phyloP scores from a whole-genome alignment of 1,284 basidiomycete genomes.

The Leccinum ponderosum region DNA sequence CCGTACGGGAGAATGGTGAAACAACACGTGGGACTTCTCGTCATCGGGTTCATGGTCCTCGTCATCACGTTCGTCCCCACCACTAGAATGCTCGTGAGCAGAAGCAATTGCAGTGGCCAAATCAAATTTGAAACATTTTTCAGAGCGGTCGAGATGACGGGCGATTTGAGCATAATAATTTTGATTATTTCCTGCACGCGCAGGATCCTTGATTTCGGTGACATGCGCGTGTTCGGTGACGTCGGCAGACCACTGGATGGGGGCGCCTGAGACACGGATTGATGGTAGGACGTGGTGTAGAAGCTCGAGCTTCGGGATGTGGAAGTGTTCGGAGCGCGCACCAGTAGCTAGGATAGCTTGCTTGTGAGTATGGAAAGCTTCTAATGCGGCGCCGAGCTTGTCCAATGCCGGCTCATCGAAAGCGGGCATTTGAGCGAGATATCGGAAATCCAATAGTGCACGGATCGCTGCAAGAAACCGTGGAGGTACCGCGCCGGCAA shows the following conservation, averaged over 20 bases:
- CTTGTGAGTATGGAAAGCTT: slow-evolving; percentile 1
- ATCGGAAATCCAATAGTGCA: background rate
- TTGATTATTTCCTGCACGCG: background rate
- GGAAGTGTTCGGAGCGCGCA: background rate
- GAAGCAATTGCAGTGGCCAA: background rate
- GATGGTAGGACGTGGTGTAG: background rate
- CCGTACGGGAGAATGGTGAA: background rate
- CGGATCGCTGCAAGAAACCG: background rate
- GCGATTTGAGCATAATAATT: background rate
- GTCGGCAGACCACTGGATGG: background rate
- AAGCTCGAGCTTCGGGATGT: slow-evolving; percentile 4
- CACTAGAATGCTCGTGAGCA: background rate
- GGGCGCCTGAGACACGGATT: background rate
- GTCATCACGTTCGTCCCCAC: background rate
- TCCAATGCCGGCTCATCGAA: background rate
- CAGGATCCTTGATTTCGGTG: background rate
- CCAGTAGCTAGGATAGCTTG: background rate
- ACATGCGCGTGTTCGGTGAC: background rate
- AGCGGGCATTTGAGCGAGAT: background rate
- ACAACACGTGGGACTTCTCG: background rate
- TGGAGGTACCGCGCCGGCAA: background rate
- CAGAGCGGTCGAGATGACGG: background rate
- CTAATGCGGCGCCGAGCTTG: background rate
- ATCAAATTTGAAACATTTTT: background rate
- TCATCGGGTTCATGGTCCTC: background rate